Percentiles rank a stretch among this genome's conserved stretches.
phyloP scores from a whole-genome alignment of 2,329 filamentous ascomycete genomes.

The Cladosporium austrohemisphaericum region DNA sequence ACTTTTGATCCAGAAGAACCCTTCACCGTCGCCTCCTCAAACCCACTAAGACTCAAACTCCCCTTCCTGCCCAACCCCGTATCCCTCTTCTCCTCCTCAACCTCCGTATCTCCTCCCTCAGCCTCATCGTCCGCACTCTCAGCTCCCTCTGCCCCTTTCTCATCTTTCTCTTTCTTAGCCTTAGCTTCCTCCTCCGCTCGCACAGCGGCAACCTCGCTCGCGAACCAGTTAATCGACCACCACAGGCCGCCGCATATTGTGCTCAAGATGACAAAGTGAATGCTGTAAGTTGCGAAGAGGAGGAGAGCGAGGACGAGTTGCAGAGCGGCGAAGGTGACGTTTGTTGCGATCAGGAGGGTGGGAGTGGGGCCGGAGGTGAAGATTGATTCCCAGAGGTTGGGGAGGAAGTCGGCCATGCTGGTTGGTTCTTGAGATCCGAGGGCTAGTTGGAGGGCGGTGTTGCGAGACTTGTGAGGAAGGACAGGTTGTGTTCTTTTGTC shows the following conservation, averaged over 20 bases:
- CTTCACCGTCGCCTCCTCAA: constrained; percentile 17
- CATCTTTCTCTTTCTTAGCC: constrained; percentile 38
- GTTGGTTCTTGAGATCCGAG: neutral
- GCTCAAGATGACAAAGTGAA: constrained; percentile 84
- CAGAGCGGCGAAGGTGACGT: constrained; percentile 79
- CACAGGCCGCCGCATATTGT: constrained; percentile 76
- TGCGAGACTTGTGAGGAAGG: no score
- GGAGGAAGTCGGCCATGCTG: constrained; percentile 52
- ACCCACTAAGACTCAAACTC: constrained; percentile 13
- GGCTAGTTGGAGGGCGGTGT: no score
- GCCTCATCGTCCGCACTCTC: constrained; percentile 33
- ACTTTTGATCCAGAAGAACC: no score
- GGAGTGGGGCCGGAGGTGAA: constrained; percentile 90
- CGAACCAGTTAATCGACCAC: constrained; percentile 98
- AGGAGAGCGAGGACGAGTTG: constrained; percentile 74
- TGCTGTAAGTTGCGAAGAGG: constrained; percentile 75
- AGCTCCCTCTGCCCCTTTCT: constrained; percentile 49
- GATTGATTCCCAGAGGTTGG: constrained; percentile 83
- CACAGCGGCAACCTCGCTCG: constrained; percentile 56
- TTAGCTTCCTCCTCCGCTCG: constrained; percentile 50
- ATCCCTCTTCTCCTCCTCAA: constrained; percentile 49
- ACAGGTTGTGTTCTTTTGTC: no score
- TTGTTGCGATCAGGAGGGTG: constrained; percentile 83
- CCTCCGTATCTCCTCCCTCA: constrained; percentile 32
- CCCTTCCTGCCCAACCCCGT: constrained; percentile 18